Conservation (phyloP, 1,284 basidiomycete species). For the Ceratobasidium sp. region DNA sequence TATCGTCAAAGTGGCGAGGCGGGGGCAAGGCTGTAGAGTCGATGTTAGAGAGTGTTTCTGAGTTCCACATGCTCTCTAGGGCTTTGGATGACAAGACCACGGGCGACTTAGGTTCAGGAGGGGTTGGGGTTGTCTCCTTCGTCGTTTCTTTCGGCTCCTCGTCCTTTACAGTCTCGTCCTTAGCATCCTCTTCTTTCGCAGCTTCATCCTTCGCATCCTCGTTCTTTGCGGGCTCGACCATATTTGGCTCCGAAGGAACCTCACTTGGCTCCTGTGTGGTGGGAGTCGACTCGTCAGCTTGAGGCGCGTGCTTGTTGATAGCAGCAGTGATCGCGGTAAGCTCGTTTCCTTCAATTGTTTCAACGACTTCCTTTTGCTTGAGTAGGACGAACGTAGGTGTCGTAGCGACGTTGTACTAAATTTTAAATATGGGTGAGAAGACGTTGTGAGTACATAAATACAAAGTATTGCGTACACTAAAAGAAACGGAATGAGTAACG, state of each 20-base stretch:
- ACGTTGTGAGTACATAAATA: not conserved
- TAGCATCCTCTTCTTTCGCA: too few species aligned
- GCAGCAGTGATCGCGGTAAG: not conserved
- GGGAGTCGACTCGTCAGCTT: not conserved
- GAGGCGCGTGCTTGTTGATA: not conserved
- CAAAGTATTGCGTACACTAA: not conserved
- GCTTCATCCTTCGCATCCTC: too few species aligned
- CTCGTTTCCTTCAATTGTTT: not conserved
- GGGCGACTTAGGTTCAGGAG: not conserved
- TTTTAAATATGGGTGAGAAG: too few species aligned
- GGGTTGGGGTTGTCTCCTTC: too few species aligned
- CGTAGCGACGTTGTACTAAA: not conserved
- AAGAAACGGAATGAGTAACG: not conserved
- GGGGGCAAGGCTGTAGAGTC: not conserved
- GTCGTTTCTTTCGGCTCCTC: too few species aligned
- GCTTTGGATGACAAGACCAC: not conserved
- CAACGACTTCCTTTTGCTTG: not conserved
- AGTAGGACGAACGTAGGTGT: conserved; percentile 9
- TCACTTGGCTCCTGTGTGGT: too few species aligned
- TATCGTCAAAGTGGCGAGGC: not conserved
- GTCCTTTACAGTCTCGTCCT: too few species aligned
- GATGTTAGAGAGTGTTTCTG: not conserved
- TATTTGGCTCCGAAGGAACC: too few species aligned
- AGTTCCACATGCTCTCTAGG: conserved; percentile 14
- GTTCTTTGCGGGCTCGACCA: too few species aligned